Conservation (phyloP, 352 stramenopile genomes). For the Phytophthora cryptogea region DNA sequence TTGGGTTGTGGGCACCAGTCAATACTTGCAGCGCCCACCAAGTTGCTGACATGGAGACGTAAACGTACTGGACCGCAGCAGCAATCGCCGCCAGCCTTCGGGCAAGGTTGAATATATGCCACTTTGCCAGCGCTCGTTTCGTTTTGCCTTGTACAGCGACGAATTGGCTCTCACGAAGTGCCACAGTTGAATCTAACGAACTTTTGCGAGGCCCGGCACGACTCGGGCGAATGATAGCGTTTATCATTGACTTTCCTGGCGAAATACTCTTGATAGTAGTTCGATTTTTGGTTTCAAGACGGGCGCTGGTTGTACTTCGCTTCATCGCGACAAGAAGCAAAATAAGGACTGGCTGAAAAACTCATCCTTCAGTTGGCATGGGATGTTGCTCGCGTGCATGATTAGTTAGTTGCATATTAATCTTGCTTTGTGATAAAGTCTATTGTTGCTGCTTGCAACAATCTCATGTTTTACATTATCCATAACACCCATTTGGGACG, state of each 20-base stretch:
- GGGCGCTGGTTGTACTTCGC: not conserved
- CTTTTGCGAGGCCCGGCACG: slow-evolving; percentile 1
- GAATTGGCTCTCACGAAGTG: slow-evolving; percentile 22
- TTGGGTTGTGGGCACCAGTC: slow-evolving; percentile 16
- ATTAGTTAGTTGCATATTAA: not conserved
- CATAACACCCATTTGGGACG: not conserved
- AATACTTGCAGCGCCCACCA: slow-evolving; percentile 30
- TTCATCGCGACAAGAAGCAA: not conserved
- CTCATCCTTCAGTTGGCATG: not conserved
- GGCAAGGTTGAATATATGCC: slow-evolving; percentile 24
- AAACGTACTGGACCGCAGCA: slow-evolving; percentile 40
- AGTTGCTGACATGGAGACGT: slow-evolving; percentile 31
- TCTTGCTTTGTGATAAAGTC: not conserved
- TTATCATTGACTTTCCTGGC: not conserved
- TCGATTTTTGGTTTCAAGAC: not conserved
- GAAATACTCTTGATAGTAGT: not conserved
- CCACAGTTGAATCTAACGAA: slow-evolving; percentile 4
- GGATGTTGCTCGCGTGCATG: not conserved
- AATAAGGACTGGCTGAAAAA: not conserved
- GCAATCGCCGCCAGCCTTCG: slow-evolving; percentile 32
- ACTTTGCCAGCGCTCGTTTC: slow-evolving; percentile 8
- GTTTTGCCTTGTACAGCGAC: slow-evolving; percentile 6
- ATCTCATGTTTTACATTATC: not conserved
- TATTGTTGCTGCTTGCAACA: not conserved
- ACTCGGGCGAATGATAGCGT: not conserved